These are phyloP conservation scores for Domatiomyces catenatus DNA, from an alignment of 2,329 filamentous ascomycete species.

Conservation along the genomic window DNA sequence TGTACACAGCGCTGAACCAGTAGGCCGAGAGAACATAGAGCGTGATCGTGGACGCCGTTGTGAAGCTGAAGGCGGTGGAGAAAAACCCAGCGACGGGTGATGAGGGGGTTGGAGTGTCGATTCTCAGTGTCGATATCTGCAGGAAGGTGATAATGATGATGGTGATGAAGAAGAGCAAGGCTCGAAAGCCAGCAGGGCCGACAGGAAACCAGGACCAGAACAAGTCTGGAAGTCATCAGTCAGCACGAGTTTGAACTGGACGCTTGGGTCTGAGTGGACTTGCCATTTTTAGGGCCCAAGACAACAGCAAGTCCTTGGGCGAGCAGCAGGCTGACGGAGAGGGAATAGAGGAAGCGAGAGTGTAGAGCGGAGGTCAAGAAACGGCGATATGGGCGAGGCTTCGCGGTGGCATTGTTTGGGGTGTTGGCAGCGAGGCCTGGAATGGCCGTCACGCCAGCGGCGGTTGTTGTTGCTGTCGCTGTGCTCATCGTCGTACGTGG, in stretches of 20 bases:
- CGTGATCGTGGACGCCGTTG: conserved; percentile 52
- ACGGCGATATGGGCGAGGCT: conserved; percentile 53
- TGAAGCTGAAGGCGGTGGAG: conserved; percentile 41
- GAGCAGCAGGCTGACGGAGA: conserved; percentile 50
- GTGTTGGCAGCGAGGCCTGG: neutral
- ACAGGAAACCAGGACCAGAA: conserved; percentile 81
- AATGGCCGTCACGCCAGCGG: neutral
- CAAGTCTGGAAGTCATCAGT: conserved; percentile 31
- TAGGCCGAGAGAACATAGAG: conserved; percentile 68
- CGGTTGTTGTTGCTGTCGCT: neutral
- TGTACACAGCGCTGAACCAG: conserved; percentile 66
- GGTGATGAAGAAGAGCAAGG: conserved; percentile 59
- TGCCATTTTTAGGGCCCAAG: conserved; percentile 47
- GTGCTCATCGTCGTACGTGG: neutral
- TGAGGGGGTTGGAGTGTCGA: conserved; percentile 54
- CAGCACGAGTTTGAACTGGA: neutral
- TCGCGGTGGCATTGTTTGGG: neutral
- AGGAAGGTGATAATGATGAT: conserved; percentile 67
- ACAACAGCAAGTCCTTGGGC: conserved; percentile 60
- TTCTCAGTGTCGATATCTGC: conserved; percentile 69
- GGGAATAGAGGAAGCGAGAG: conserved; percentile 67
- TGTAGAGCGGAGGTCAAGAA: conserved; percentile 82
- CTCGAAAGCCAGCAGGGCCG: conserved; percentile 57
- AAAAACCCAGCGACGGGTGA: conserved; percentile 51
- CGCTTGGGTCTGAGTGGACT: neutral